These are phyloP conservation scores for Xylaria sp. DNA, from an alignment of 2,329 filamentous ascomycete genomes.

Conservation along the genomic window DNA sequence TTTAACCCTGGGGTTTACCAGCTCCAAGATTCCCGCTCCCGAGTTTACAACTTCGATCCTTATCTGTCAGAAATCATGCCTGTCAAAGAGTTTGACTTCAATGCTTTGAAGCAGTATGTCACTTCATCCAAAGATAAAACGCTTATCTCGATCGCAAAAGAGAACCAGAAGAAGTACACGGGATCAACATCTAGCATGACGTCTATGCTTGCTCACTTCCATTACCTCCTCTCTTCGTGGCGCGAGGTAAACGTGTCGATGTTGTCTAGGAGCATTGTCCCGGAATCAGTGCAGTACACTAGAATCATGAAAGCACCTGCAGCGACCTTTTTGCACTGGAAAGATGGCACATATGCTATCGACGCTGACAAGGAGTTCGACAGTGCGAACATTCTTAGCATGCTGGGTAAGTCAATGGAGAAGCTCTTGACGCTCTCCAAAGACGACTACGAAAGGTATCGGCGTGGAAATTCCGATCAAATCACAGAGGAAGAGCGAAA, in stretches of 20 bases:
- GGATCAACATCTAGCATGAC: conserved; percentile 99
- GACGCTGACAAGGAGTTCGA: conserved; percentile 96
- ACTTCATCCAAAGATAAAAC: conserved; percentile 87
- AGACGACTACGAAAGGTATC: conserved; percentile 86
- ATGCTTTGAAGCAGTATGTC: conserved; percentile 84
- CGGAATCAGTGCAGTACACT: conserved; percentile 74
- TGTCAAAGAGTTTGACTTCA: conserved; percentile 89
- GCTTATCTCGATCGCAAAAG: conserved; percentile 73
- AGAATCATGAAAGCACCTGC: conserved; percentile 76
- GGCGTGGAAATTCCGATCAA: conserved; percentile 72
- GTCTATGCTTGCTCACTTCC: conserved; percentile 85
- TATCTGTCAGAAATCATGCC: conserved; percentile 95
- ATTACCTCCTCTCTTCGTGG: conserved; percentile 89
- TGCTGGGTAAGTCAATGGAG: conserved; percentile 95
- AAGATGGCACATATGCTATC: conserved; percentile 89
- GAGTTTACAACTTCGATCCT: conserved; percentile 96
- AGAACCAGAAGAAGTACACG: conserved; percentile 80
- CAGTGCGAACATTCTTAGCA: conserved; percentile 83
- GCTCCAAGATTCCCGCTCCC: conserved; percentile 85
- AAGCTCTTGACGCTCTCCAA: conserved; percentile 88
- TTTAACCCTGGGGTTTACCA: conserved; percentile 96
- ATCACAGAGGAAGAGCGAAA: conserved; percentile 77
- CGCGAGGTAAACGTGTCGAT: conserved; percentile 73
- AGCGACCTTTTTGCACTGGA: conserved; percentile 83
- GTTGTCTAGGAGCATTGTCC: conserved; percentile 74